A percentile compares a stretch with the other conserved stretches of the same genome.
Evolutionary conservation across 371 early-diverging fungal species (phyloP).

Genomic region (Mucor ambiguus): DNA sequence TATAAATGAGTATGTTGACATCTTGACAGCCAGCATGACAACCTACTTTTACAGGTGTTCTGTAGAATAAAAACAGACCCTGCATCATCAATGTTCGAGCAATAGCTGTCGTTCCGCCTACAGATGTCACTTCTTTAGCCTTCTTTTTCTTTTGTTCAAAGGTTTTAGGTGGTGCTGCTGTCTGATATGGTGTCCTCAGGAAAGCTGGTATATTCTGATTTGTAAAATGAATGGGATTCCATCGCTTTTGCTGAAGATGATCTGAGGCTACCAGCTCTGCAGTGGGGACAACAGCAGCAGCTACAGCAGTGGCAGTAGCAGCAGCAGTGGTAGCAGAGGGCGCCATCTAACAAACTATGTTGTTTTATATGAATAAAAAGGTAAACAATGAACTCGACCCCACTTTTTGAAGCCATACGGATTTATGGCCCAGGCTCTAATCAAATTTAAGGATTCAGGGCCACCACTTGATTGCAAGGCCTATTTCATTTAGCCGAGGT

Average conservation of each 20-base stretch:
- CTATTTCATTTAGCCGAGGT: not conserved
- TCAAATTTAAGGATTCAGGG: not conserved
- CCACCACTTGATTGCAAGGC: not conserved
- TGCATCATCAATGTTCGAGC: constrained; percentile 67
- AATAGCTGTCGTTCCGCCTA: constrained; percentile 63
- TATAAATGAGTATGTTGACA: not conserved
- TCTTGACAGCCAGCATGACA: not conserved
- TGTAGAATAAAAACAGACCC: constrained; percentile 72
- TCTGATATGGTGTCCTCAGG: constrained; percentile 18
- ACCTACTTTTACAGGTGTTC: constrained; percentile 76
- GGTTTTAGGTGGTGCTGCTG: not conserved
- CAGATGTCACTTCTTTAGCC: constrained; percentile 54
- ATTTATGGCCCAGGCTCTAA: not conserved
- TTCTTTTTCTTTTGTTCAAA: constrained; percentile 36
- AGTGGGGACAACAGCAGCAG: constrained; percentile 2
- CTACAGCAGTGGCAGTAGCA: not conserved
- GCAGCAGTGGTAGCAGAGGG: constrained; percentile 6
- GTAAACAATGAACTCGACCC: not conserved
- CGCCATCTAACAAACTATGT: not conserved
- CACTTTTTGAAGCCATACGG: not conserved
- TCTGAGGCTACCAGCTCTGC: constrained; percentile 8
- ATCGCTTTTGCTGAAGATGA: not conserved
- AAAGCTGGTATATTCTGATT: constrained; percentile 20
- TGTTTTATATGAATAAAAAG: not conserved
- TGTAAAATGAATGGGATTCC: constrained; percentile 6